Conservation (phyloP, 371 early-diverging fungal species). For the Mortierella sp. region DNA sequence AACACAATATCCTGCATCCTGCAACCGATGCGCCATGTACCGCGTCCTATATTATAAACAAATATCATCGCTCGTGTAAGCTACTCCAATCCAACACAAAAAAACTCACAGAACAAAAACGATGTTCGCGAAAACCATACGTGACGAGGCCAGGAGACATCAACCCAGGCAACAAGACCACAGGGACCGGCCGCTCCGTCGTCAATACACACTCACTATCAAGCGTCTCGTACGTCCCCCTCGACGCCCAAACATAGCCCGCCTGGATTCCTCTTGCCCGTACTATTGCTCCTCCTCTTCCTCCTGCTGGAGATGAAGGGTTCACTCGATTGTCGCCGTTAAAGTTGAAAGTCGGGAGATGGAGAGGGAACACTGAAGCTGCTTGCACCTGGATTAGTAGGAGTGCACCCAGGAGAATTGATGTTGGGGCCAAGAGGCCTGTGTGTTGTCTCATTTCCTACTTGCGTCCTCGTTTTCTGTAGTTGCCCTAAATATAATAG, state of each 20-base stretch:
- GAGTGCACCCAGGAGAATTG: too few relatives aligned
- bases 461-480: too few relatives aligned
- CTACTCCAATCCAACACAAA: background rate
- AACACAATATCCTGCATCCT: conserved; percentile 21
- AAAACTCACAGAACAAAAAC: background rate
- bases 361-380: too few relatives aligned
- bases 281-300: background rate
- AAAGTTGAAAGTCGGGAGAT: too few relatives aligned
- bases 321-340: too few relatives aligned
- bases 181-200: background rate
- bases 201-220: background rate
- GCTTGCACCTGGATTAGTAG: too few relatives aligned
- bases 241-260: background rate
- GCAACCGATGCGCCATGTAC: conserved; percentile 17
- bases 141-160: background rate
- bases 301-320: background rate
- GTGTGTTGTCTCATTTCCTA: too few relatives aligned
- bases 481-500: too few relatives aligned
- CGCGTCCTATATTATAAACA: background rate
- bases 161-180: conserved; percentile 1
- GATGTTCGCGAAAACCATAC: background rate
- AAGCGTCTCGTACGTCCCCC: background rate
- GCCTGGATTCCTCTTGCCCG: background rate
- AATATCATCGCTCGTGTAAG: background rate
- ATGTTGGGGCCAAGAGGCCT: too few relatives aligned